Base-by-base conservation (phyloP, 257 asterid genomes). In the Solanum peruvianum region DNA sequence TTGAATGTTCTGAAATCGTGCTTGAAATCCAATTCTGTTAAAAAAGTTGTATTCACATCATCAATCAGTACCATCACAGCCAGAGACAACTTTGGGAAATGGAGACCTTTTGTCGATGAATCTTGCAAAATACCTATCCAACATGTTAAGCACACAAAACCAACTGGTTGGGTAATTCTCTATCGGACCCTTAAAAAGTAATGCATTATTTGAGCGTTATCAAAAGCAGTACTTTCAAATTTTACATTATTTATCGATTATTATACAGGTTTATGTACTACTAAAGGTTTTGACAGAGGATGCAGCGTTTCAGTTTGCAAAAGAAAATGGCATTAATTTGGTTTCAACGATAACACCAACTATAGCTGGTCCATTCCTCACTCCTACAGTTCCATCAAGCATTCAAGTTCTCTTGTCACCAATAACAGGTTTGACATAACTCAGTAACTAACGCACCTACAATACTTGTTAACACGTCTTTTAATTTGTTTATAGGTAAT, bases 21-120 rank as follows among this genome's bases (percentile, higher is more conserved):
- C 88, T 84, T 90, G 72, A 95, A 88, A 89, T 67, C 95, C 1
- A 87, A 81, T 35, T 88, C 95, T 16, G 92, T 87, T 33, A 92
- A 72, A 88, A 94, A 91, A 87, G 80, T 95, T 78, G 93, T 94
- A 77, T 93, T 94, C 86, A 96, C 99, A 18, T 96, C 98, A 83
- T 95, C 98, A 11, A 89, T 94, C 67, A 96, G 99, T 88, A 96
- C 98, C 8, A 81, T 94, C 92, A 93, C 97, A 10, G 95, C 98
- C n/a, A 95, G 91, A 91, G 94, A 94, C 89, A 75, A 87, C 88
- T 90, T 85, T 2, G 98, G 94, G 23, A 84, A 87, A 20, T 95
- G 96, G 95, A 85, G 87, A 42, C 87, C 91, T 14, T 71, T 91
- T 42, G 98, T 96, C 6, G 98, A 96, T 84, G 99, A 95, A 90